These are phyloP conservation scores for Trifolium repens DNA, from an alignment of 306 rosid genomes.

Conservation along the genomic window DNA sequence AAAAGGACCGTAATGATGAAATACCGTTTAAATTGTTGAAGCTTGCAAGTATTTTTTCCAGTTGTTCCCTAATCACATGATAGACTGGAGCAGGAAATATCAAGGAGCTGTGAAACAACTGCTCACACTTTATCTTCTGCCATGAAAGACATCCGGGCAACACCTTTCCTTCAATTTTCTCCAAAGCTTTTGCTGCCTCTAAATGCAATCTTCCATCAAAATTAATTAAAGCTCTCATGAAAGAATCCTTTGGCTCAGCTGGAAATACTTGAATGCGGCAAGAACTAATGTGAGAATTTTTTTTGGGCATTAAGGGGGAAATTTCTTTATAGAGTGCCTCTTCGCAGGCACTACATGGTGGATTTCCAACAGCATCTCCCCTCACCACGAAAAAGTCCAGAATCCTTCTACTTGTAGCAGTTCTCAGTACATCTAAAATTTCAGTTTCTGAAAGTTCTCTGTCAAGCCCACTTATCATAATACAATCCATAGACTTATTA, in stretches of 20 bases:
- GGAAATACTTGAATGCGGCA: conserved; percentile 73
- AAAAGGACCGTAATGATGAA: conserved; percentile 21
- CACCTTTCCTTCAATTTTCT: conserved; percentile 78
- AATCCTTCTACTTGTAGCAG: conserved; percentile 71
- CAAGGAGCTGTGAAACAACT: conserved; percentile 72
- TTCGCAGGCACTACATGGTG: conserved; percentile 63
- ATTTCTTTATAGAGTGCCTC: conserved; percentile 78
- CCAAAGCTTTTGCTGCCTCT: conserved; percentile 95
- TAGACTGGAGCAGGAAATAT: conserved; percentile 68
- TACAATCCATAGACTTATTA: conserved; percentile 47
- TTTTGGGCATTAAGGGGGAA: conserved; percentile 69
- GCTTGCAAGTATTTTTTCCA: conserved; percentile 60
- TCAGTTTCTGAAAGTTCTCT: conserved; percentile 70
- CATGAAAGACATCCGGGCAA: conserved; percentile 77
- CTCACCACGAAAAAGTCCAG: conserved; percentile 71
- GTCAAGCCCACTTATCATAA: conserved; percentile 60
- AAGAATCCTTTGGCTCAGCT: conserved; percentile 68
- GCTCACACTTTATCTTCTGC: conserved; percentile 94
- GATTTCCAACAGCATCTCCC: conserved; percentile 73
- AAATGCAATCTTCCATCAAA: conserved; percentile 94
- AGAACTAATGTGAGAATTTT: conserved; percentile 49
- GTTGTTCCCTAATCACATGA: conserved; percentile 59
- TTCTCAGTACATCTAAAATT: conserved; percentile 60
- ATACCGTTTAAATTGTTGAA: conserved; percentile 62
- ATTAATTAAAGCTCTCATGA: conserved; percentile 69